phyloP scores from a whole-genome alignment of 768 basidiomycete species.

The Xanthoconium purpureum region DNA sequence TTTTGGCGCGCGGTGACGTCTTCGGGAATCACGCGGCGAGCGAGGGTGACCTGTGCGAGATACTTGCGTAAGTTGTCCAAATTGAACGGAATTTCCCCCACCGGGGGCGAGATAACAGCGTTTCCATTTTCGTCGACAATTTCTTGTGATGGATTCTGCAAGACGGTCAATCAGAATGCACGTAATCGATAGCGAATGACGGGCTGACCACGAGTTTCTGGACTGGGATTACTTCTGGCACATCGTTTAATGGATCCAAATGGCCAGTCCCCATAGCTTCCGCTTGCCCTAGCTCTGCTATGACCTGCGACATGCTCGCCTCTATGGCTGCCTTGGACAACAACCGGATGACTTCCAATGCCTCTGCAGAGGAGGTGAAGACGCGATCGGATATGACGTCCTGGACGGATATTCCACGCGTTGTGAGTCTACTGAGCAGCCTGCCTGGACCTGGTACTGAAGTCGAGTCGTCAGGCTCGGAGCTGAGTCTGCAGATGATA shows the following conservation, averaged over 20 bases:
- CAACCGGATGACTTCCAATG: conserved; percentile 49
- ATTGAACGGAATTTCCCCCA: conserved; percentile 65
- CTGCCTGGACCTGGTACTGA: conserved; percentile 17
- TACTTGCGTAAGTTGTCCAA: conserved; percentile 67
- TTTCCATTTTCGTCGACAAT: conserved; percentile 18
- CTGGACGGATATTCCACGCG: conserved; percentile 48
- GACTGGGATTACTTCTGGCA: conserved; percentile 67
- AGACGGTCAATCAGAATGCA: background rate
- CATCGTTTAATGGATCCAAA: conserved; percentile 44
- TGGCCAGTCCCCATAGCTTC: conserved; percentile 41
- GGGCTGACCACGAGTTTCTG: conserved; percentile 40
- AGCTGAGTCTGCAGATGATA: conserved; percentile 35
- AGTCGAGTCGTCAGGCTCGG: conserved; percentile 27
- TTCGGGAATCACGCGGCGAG: conserved; percentile 59
- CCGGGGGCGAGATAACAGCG: conserved; percentile 18
- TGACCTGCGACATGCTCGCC: conserved; percentile 46
- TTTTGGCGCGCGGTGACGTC: conserved; percentile 75
- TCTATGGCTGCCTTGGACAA: conserved; percentile 62
- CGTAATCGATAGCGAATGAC: background rate
- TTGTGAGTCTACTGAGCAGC: conserved; percentile 45
- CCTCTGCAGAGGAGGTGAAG: conserved; percentile 54
- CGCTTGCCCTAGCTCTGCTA: conserved; percentile 55
- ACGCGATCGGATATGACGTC: conserved; percentile 56
- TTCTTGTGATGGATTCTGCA: conserved; percentile 19
- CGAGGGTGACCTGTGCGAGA: conserved; percentile 59